Evolutionary conservation across 202 grass and related monocot genomes (phyloP), one percentile per base, ranked within the genome.

Genomic region (Musa balbisiana): DNA sequence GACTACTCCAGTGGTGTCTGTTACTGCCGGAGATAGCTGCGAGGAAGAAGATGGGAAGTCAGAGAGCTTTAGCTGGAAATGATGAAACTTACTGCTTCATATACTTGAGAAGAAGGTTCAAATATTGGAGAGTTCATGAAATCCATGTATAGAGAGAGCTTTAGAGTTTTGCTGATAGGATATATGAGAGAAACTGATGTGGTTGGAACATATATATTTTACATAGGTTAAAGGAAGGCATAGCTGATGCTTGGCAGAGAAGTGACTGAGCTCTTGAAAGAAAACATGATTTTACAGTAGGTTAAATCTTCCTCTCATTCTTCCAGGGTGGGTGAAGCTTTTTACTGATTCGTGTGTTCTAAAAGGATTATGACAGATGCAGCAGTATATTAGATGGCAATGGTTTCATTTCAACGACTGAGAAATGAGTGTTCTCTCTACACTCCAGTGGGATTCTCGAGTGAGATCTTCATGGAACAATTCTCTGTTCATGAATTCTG

Each of bases 61-160:
- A n/a, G 72, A 60, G 72, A 74, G 72, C 72, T 60, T n/a, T 60
- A 74, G 54, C 72, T 60, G 67, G 67, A 70, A 70, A 51, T 70
- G 13, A 70, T 21, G 43, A 0, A 16, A 11, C 21, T 70, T 70
- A 51, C 67, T n/a, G 17, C 43, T 51, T 10, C 50, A 70, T 11
- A 26, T 25, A 66, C 62, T 66, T 0, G 23, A 66, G 63, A 66
- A 66, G 22, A 25, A 25, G 22, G 21, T 13, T 67, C 67, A 51
- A 6, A 10, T 51, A 26, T 29, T 69, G 19, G 27, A 69, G 43
- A 51, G 67, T 16, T 69, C n/a, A n/a, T 20, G 58, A 3, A 62
- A 62, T 62, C 22, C 17, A 9, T 22, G 17, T 62, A 20, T 62
- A 62, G 58, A 62, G 17, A 43, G 33, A 43, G 33, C 33, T 43